Evolutionary conservation across 2,329 filamentous ascomycete species (phyloP).

Genomic region (Aspergillus uvarum): DNA sequence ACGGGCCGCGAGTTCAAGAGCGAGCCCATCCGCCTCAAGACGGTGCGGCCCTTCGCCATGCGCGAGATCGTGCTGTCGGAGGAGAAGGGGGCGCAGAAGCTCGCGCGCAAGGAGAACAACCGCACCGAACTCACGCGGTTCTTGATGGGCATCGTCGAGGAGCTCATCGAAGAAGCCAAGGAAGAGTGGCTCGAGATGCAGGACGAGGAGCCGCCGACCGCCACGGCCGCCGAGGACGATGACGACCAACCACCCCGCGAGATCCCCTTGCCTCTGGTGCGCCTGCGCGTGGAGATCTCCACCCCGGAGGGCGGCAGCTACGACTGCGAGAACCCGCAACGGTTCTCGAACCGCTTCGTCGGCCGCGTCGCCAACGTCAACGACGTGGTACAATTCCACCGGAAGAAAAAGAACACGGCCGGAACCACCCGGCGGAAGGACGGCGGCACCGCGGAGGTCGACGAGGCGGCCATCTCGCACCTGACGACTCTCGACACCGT

Average conservation of each 20-base stretch:
- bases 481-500: slow-evolving; percentile 68
- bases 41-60: slow-evolving; percentile 87
- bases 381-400: slow-evolving; percentile 89
- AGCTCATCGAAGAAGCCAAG: slow-evolving; percentile 83
- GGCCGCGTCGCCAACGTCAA: slow-evolving; percentile 91
- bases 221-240: slow-evolving; percentile 52
- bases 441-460: slow-evolving; percentile 51
- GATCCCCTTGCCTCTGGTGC: slow-evolving; percentile 76
- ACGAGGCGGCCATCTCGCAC: slow-evolving; percentile 61
- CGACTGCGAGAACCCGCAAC: slow-evolving; percentile 90
- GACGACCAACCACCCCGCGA: slow-evolving; percentile 46
- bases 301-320: slow-evolving; percentile 81
- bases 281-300: slow-evolving; percentile 87
- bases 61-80: slow-evolving; percentile 75
- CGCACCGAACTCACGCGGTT: slow-evolving; percentile 74
- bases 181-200: slow-evolving; percentile 79
- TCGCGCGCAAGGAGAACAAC: slow-evolving; percentile 82
- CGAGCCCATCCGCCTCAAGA: slow-evolving; percentile 79
- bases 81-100: slow-evolving; percentile 71
- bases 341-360: slow-evolving; percentile 89
- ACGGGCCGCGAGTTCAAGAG: slow-evolving; percentile 78
- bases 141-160: slow-evolving; percentile 75
- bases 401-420: slow-evolving; percentile 68
- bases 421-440: slow-evolving; percentile 50
- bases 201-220: slow-evolving; percentile 46